Evolutionary conservation across 2,329 filamentous ascomycete species (phyloP), one percentile per base, ranked within the genome.

Genomic region (Fusarium austroafricanum): DNA sequence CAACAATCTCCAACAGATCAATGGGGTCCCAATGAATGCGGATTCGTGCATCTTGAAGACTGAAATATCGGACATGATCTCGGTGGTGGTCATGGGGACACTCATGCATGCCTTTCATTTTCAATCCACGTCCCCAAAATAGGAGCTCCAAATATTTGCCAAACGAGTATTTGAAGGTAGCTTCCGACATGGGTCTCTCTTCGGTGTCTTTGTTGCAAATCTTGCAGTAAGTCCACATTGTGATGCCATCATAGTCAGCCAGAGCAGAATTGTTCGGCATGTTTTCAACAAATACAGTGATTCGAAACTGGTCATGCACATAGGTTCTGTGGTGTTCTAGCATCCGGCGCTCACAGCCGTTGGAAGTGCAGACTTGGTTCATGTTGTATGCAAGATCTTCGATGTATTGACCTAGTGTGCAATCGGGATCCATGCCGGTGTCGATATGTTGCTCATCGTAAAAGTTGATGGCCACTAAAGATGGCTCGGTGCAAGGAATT

Each of bases 181-280:
- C 94, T 57, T 94, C 90, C 1, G 95, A 97, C 93, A 99, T 97
- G 31, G 91, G 90, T 70, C 92, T 92, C 46, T 94, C 90, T 38
- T 93, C 92, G 0, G 95, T 97, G 76, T 98, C 94, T 70, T 93
- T 93, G 52, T 92, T 90, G 78, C 96, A 99, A 29, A 92, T 85
- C 73, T 97, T 96, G 82, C 96, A 99, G 72, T 91, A 93, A 70
- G 93, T 98, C 96, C 96, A 99, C 93, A 99, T 97, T 58, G 94
- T 87, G 56, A 99, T 97, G 4, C 90, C 92, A 42, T 82, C 79
- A 53, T 75, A 76, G 87, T 79, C 90, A 29, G 78, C 72, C 18
- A 63, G 61, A 53, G 73, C 73, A 5, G 77, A 73, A 5, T 81
- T 78, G 31, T 89, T 90, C 12, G 78, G 72, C 8, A 79, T 67